Percentiles rank a stretch among this genome's conserved stretches.
phyloP scores from a whole-genome alignment of 2,329 filamentous ascomycete species.

The Sarocladiaceae sp. region DNA sequence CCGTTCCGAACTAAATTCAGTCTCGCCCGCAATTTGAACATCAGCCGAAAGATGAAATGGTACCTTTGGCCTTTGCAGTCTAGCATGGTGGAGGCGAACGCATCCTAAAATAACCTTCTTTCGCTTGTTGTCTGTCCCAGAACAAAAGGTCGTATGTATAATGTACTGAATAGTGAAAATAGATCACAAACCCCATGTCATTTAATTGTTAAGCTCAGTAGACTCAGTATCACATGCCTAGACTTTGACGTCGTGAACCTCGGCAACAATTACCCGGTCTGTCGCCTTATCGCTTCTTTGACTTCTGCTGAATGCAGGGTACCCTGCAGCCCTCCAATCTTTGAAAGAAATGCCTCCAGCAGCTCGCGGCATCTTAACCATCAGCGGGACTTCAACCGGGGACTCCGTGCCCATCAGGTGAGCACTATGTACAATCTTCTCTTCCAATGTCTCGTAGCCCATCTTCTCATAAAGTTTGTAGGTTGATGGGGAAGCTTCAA shows the following conservation, averaged over 20 bases:
- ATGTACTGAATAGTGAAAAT: too few relatives aligned
- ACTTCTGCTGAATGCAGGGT: constrained; percentile 13
- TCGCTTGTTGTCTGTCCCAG: too few relatives aligned
- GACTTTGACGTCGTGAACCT: not conserved
- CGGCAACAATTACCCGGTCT: not conserved
- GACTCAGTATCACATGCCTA: too few relatives aligned
- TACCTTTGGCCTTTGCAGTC: too few relatives aligned
- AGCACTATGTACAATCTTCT: constrained; percentile 33
- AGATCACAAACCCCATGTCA: too few relatives aligned
- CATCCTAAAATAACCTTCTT: too few relatives aligned
- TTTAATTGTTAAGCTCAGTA: too few relatives aligned
- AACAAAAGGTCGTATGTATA: too few relatives aligned
- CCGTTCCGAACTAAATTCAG: too few relatives aligned
- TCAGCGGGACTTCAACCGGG: constrained; percentile 35
- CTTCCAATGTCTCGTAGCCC: constrained; percentile 36
- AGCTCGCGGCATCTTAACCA: constrained; percentile 35
- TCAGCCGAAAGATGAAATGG: too few relatives aligned
- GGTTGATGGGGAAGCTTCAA: constrained; percentile 40
- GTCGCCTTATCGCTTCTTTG: constrained; percentile 2
- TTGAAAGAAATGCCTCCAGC: constrained; percentile 27
- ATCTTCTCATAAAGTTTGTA: constrained; percentile 40
- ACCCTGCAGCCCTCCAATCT: constrained; percentile 25
- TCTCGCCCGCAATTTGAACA: too few relatives aligned
- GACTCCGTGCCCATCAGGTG: constrained; percentile 27
- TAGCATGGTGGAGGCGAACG: too few relatives aligned